Base-by-base conservation (phyloP, 1,139 yeast genomes). In the Zygotorulaspora mrakii region DNA sequence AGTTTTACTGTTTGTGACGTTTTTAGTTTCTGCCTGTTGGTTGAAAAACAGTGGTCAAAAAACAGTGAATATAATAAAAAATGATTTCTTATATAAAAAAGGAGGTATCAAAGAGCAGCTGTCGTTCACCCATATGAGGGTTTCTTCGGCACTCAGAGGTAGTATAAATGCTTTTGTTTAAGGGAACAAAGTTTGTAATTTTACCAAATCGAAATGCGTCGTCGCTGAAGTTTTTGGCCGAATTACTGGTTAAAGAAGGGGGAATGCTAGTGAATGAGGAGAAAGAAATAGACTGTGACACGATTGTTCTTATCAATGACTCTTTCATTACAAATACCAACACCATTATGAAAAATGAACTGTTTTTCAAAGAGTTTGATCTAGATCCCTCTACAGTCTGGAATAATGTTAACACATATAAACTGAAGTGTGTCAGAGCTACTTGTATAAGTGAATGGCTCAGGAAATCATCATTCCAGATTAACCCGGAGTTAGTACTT, bases 161-260 rank as follows among this genome's bases (percentile, higher is more conserved):
- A 20, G 9, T 9, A 14, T 18, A 4, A 7, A 38, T 38, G 45
- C 14, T 21, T 42, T 18, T 54, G 21, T 52, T 57, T 24, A 33
- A 39, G 7, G 46, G 42, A 4, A 27, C 31, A 10, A 46, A 35
- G n/a, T 57, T 58, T 37, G 21, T 55, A 4, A 35, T 58, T 13
- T 33, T 58, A 21, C 63, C 63, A 2, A 55, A 51, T 40, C 25
- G 40, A 24, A 35, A 33, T 17, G 35, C 54, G 2, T 33, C 51
- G 4, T 37, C 50, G 3, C 33, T 44, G 3, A 26, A 33, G n/a
- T 46, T 52, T 27, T 18, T 54, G 12, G 33, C 46, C 3, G 28
- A 45, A 8, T 16, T 55, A 29, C 40, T 57, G 1, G 34, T 43
- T 20, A 34, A 47, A 10, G 54, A 67, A 40, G 74, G 71, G 3